Evolutionary conservation across 2,329 filamentous ascomycete genomes (phyloP).

Genomic region (Fusarium dlaminii): DNA sequence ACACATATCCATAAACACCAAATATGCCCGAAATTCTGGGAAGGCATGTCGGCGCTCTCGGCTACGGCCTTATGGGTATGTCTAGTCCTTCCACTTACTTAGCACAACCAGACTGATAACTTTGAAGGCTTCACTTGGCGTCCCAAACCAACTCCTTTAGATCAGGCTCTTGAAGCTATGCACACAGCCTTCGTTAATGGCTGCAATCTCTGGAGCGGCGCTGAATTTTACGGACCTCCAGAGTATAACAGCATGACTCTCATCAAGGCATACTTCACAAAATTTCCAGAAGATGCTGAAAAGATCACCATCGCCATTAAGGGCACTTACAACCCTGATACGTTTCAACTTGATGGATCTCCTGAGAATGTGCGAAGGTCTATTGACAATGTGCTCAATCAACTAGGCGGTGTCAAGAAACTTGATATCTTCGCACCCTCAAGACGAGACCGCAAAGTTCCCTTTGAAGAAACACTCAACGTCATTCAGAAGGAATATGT

Average conservation of each 20-base stretch:
- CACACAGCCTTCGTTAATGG: constrained; percentile 59
- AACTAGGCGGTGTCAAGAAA: constrained; percentile 64
- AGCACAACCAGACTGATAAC: neutral
- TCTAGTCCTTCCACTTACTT: neutral
- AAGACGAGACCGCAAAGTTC: constrained; percentile 62
- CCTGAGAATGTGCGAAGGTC: constrained; percentile 64
- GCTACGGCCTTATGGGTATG: constrained; percentile 65
- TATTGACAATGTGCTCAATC: constrained; percentile 64
- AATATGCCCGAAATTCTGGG: constrained; percentile 47
- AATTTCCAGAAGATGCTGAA: constrained; percentile 70
- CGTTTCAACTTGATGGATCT: constrained; percentile 58
- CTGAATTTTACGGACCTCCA: constrained; percentile 71
- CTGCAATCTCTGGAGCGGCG: constrained; percentile 68
- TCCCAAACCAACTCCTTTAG: constrained; percentile 50
- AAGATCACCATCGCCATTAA: constrained; percentile 72
- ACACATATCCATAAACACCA: neutral
- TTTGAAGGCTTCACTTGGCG: constrained; percentile 57
- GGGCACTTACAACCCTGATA: constrained; percentile 56
- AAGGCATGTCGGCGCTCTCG: constrained; percentile 59
- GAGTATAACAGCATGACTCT: constrained; percentile 68
- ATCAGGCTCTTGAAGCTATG: constrained; percentile 64
- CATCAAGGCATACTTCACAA: constrained; percentile 69
- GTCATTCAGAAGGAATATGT: constrained; percentile 59
- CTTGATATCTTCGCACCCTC: constrained; percentile 70
- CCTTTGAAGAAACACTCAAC: constrained; percentile 56